Conservation (phyloP, 176 grass and related monocot species). For the Aegilops sharonensis region DNA sequence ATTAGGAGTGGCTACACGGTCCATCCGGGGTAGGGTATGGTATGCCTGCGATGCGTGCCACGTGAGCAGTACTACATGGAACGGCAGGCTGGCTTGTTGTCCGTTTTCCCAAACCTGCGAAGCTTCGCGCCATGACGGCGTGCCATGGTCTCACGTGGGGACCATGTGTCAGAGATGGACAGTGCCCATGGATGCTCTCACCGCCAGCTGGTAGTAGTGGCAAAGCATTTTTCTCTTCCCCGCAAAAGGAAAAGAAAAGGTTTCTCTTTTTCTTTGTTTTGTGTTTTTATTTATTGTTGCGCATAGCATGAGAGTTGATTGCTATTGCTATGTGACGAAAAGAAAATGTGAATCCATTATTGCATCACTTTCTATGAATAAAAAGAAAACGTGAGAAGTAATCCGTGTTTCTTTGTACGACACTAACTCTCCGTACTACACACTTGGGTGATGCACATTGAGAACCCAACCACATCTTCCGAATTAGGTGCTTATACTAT, state of each 20-base stretch:
- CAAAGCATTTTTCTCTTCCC: too few species aligned
- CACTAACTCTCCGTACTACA: neutral
- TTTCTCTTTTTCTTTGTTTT: neutral
- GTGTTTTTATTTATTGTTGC: neutral
- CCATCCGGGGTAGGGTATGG: neutral
- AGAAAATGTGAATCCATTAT: neutral
- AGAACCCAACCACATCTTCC: neutral
- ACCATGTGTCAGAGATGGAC: neutral
- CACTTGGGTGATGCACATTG: neutral
- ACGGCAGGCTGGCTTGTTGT: neutral
- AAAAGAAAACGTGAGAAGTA: neutral
- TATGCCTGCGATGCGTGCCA: constrained; percentile 3
- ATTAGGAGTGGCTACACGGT: neutral
- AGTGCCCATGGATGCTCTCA: neutral
- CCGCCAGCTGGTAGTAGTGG: neutral
- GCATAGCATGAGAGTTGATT: neutral
- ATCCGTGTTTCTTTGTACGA: neutral
- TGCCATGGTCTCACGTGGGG: constrained; percentile 6
- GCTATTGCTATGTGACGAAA: neutral
- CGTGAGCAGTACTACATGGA: neutral
- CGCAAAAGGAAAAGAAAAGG: too few species aligned
- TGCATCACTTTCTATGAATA: neutral
- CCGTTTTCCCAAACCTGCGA: neutral
- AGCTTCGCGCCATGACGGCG: constrained; percentile 40
- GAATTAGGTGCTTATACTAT: neutral